Evolutionary conservation across 352 stramenopile genomes (phyloP).

Genomic region (Pythium monospermum): DNA sequence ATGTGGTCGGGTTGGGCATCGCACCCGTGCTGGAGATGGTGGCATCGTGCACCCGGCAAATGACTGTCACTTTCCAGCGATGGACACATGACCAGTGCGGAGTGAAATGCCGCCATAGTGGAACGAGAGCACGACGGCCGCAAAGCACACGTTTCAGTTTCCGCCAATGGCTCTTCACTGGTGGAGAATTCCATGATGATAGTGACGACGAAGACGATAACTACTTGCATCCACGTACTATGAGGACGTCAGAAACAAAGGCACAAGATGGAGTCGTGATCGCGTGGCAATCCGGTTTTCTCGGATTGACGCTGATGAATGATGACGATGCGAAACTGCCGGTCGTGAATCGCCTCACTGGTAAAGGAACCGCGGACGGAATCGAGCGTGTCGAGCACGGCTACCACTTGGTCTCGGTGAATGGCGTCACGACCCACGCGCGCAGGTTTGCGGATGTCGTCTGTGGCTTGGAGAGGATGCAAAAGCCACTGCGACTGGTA

Average conservation of each 20-base stretch:
- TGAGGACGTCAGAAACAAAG: not conserved
- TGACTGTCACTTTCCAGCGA: slow-evolving; percentile 57
- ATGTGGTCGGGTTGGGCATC: slow-evolving; percentile 40
- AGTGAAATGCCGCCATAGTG: slow-evolving; percentile 6
- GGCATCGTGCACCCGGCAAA: slow-evolving; percentile 24
- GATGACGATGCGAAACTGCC: slow-evolving; percentile 42
- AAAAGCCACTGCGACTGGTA: slow-evolving; percentile 46
- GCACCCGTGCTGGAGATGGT: slow-evolving; percentile 33
- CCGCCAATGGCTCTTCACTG: too few species aligned
- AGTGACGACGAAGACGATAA: slow-evolving; percentile 7
- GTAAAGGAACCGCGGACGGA: slow-evolving; percentile 37
- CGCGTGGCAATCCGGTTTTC: slow-evolving; percentile 38
- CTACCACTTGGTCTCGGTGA: slow-evolving; percentile 45
- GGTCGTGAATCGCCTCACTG: slow-evolving; percentile 65
- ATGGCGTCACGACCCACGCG: slow-evolving; percentile 29
- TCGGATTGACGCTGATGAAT: slow-evolving; percentile 50
- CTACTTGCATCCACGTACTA: not conserved
- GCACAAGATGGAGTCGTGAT: slow-evolving; percentile 30
- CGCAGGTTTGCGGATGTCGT: slow-evolving; percentile 29
- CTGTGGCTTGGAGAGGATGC: slow-evolving; percentile 24
- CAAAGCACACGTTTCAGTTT: not conserved
- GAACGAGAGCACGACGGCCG: not conserved
- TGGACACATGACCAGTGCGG: slow-evolving; percentile 17
- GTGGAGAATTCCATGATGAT: slow-evolving; percentile 18
- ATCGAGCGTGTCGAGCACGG: slow-evolving; percentile 41